Evolutionary conservation across 1,139 yeast genomes (phyloP).

Genomic region (Casaregolazyma suthepensis): DNA sequence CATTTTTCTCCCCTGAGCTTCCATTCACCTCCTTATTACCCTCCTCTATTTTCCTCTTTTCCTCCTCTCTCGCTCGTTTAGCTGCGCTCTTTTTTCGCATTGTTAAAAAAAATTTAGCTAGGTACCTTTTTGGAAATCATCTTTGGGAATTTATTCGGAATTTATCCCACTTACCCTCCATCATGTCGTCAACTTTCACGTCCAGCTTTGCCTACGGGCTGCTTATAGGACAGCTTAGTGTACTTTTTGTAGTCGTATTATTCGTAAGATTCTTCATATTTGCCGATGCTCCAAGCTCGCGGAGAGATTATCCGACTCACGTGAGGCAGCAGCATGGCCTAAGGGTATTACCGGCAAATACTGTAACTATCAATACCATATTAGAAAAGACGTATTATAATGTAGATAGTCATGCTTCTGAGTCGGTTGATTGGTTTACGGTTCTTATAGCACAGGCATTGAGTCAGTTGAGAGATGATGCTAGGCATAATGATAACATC

Average conservation of each 20-base stretch:
- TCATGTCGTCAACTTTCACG: conserved; percentile 9
- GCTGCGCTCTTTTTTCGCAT: conserved; percentile 81
- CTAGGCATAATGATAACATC: conserved; percentile 75
- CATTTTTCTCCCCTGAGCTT: conserved; percentile 46
- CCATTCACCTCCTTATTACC: conserved; percentile 13
- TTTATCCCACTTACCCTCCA: conserved; percentile 9
- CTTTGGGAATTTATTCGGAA: background rate
- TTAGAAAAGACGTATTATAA: conserved; percentile 90
- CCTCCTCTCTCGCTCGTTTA: conserved; percentile 48
- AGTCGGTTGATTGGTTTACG: conserved; percentile 94
- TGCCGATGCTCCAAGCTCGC: conserved; percentile 52
- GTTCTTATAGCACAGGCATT: conserved; percentile 89
- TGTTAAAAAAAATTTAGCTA: conserved; percentile 1
- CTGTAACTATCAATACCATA: conserved; percentile 39
- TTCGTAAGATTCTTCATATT: conserved; percentile 85
- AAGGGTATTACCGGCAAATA: conserved; percentile 29
- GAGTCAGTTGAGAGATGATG: conserved; percentile 80
- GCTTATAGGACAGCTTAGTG: conserved; percentile 70
- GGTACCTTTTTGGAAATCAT: background rate
- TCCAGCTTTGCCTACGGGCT: conserved; percentile 33
- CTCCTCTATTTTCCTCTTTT: conserved; percentile 36
- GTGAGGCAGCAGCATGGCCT: conserved; percentile 25
- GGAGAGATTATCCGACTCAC: conserved; percentile 25
- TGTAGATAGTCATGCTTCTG: conserved; percentile 80
- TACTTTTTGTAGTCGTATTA: conserved; percentile 62